Conservation (phyloP, 352 stramenopile genomes). For the Elongisporangium senticosum region DNA sequence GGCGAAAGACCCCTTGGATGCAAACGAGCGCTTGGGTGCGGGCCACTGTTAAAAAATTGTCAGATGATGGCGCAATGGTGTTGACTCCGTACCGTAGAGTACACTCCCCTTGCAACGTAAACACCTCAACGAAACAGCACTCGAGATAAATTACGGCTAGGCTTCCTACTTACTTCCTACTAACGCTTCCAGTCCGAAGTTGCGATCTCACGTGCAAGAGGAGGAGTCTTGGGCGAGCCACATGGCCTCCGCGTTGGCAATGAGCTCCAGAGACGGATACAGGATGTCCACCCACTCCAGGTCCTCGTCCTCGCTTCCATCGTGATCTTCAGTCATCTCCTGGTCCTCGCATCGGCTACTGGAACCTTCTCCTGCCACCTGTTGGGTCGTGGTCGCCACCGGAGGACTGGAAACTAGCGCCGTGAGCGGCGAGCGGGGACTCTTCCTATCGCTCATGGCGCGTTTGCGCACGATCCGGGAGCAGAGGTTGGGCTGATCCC, state of each 20-base stretch:
- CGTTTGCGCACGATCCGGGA: neutral
- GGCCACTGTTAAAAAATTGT: neutral
- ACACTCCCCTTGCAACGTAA: neutral
- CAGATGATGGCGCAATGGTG: neutral
- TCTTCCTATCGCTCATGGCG: neutral
- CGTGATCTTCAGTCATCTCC: neutral
- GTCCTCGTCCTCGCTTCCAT: slow-evolving; percentile 9
- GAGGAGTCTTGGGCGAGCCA: slow-evolving; percentile 11
- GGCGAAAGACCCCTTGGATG: neutral
- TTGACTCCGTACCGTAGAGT: neutral
- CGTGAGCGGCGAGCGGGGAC: neutral
- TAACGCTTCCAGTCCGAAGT: slow-evolving; percentile 6
- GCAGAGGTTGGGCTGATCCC: neutral
- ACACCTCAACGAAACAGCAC: slow-evolving; percentile 1
- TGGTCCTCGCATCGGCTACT: neutral
- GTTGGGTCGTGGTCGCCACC: slow-evolving; percentile 8
- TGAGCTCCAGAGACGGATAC: slow-evolving; percentile 48
- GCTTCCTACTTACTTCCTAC: slow-evolving; percentile 1
- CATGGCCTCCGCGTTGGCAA: slow-evolving; percentile 4
- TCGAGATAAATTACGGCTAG: slow-evolving; percentile 5
- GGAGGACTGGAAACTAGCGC: neutral
- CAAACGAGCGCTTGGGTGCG: neutral
- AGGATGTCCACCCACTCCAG: slow-evolving; percentile 63
- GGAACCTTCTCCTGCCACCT: neutral
- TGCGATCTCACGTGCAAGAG: neutral